Base-by-base conservation (phyloP, 768 basidiomycete species). In the Xerocomus potaroensis region DNA sequence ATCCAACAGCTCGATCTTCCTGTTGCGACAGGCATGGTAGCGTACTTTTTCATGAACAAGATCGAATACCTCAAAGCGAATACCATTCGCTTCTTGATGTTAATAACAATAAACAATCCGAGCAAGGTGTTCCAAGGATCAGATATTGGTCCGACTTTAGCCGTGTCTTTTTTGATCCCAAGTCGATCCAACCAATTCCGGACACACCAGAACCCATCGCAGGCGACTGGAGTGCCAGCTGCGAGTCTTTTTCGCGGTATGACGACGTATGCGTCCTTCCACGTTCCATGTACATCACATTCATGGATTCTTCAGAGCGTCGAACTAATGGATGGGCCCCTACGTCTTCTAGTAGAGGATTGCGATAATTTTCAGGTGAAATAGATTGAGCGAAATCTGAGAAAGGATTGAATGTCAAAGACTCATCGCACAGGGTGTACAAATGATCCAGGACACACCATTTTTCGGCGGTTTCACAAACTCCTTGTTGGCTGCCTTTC, bases 321-420 rank as follows among this genome's bases (percentile, higher is more conserved):
- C n/a, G 76, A 75, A 41, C 57, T 89, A 39, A 81, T 87, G 78
- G 87, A 90, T 34, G 80, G 76, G 5, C 71, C 80, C 11, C 69
- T 90, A 42, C 76, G 88, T 15, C 67, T 74, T 14, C 77, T 85
- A 45, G 72, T 86, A 5, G 88, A 91, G 59, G 87, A 88, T 53
- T 87, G 85, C 57, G 77, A 89, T 59, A 75, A 76, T 42, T 71
- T 84, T 12, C 88, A 89, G 78, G 87, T 85, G 53, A 44, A 41
- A 37, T 3, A 21, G 6, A 16, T 35, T 24, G 34, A 26, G 11
- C 49, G 8, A 0, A 43, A 22, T 30, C 14, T 14, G 14, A 29
- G 31, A 32, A 35, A 38, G 0, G 23, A 31, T 24, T 53, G 16
- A 55, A 43, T n/a, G 29, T 2, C 38, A n/a, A n/a, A 19, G 10